Base-by-base conservation (phyloP, 306 rosid species). In the Potentilla sterilis region DNA sequence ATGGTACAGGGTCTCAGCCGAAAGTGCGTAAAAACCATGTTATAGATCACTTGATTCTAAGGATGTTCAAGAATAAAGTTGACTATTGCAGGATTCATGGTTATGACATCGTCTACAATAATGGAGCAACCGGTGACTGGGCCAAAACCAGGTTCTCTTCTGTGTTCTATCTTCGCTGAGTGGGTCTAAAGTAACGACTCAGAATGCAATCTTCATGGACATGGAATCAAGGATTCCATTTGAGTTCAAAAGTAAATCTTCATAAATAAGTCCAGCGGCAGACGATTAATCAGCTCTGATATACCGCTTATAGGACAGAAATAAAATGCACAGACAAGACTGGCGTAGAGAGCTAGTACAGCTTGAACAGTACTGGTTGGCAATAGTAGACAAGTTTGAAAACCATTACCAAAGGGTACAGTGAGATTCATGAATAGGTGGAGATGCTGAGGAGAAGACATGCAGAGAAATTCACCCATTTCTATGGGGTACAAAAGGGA, bases 181-280 rank as follows among this genome's bases (percentile, higher is more conserved):
- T 90, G 96, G 97, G 88, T 94, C 85, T 90, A 90, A 91, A 87
- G 98, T 97, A 90, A 88, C 1, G 93, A 92, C 83, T 88, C 96
- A 44, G 96, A 37, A 91, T 84, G 96, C 97, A 1, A 10, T 85
- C 76, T 81, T 94, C 78, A 87, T 93, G 47, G 93, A 94, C 82
- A 88, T 91, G 89, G 97, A 88, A 8, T 91, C 88, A 84, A 85
- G 75, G 77, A 85, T 87, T 1, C 97, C 98, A 0, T 1, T 91
- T 1, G 75, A 80, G 2, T 52, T 19, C 11, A 51, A 51, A 49
- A 51, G 57, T 18, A n/a, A 18, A 18, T 18, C 24, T 49, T 49
- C 54, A 49, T 49, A 49, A 7, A 0, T 19, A 16, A 18, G 57
- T 52, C 58, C 58, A 52, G 58, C 58, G 3, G 24, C 58, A 52